A percentile compares a stretch with the other conserved stretches of the same genome.
Conservation (phyloP, 208 protist species). For the Leishmania lainsoni region DNA sequence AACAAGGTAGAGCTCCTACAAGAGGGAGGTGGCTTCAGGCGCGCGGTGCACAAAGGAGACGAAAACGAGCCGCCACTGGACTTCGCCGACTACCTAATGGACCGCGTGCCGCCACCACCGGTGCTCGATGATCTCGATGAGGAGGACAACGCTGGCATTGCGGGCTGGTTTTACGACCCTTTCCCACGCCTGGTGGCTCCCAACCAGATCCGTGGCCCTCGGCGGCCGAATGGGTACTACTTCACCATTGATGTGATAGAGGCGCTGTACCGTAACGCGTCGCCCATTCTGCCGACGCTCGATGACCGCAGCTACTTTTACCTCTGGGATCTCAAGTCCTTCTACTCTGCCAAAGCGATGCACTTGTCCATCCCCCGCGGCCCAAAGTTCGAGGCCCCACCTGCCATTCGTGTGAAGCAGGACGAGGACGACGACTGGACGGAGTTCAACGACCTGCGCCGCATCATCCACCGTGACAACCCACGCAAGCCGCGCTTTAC, state of each 20-base stretch:
- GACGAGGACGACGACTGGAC: conserved; percentile 99
- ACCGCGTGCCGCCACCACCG: conserved; percentile 95
- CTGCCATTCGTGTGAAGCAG: conserved; percentile 35
- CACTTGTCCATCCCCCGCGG: conserved; percentile 99
- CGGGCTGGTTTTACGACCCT: conserved; percentile 99
- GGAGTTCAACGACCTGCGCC: conserved; percentile 99
- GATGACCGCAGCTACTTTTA: conserved; percentile 99
- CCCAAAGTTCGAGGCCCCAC: conserved; percentile 96
- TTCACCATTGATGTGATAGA: conserved; percentile 87
- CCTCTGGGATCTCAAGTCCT: conserved; percentile 99
- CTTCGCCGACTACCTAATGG: conserved; percentile 99
- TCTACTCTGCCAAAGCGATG: conserved; percentile 99
- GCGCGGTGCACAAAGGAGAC: conserved; percentile 98
- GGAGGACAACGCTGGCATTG: conserved; percentile 97
- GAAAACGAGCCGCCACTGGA: conserved; percentile 99
- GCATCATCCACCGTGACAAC: conserved; percentile 99
- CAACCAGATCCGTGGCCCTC: conserved; percentile 81
- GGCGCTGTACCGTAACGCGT: conserved; percentile 93
- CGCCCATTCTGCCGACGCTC: conserved; percentile 97
- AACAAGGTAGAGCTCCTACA: conserved; percentile 96
- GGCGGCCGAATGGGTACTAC: conserved; percentile 93
- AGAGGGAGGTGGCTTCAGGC: conserved; percentile 80
- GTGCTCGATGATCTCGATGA: conserved; percentile 98
- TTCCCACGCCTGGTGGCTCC: conserved; percentile 95
- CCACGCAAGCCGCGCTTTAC: conserved; percentile 89